Evolutionary conservation across 2,329 filamentous ascomycete genomes (phyloP), one percentile per base, ranked within the genome.

Genomic region (Ophioceras dolichostomum): DNA sequence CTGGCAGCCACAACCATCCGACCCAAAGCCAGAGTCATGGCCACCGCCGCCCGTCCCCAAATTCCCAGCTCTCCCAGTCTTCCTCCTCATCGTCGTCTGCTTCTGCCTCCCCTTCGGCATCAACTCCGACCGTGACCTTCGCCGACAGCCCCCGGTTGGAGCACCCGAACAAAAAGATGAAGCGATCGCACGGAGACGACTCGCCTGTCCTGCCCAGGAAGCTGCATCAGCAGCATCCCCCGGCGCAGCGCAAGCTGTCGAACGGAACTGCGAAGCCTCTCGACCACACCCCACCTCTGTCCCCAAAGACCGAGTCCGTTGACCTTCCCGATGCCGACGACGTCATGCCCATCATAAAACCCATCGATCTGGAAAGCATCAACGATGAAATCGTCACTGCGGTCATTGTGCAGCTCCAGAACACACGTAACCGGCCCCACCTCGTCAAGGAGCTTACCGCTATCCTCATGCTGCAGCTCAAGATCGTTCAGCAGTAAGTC

Each of bases 301-400:
- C 84, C 40, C 83, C 83, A 31, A 67, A 67, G 43, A 55, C 58
- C 27, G 56, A 60, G 24, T 59, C 62, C 1, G 59, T 64, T 33
- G 63, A 65, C 44, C 54, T 52, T 47, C 57, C 60, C 42, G 56
- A 59, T 24, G 48, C 51, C 41, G 60, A 63, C 43, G 39, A 52
- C 45, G 37, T 49, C 5, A 26, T 26, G 22, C 36, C 41, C 5
- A 43, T 46, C 27, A 39, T 54, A 14, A 60, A 53, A 42, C 80
- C 79, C 53, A 73, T 91, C 52, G 83, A 93, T 56, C 73, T 86
- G 36, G 79, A 87, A 46, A 76, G 77, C 28, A 88, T 96, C 60
- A 86, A 88, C 54, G 91, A 98, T 58, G 87, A 94, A 52, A 94
- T 98, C 49, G 89, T 98, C 36, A 81, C 93, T 54, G 86, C 78